A percentile compares a stretch with the other conserved stretches of the same genome.
Evolutionary conservation across 208 protist species (phyloP).

Genomic region (Leishmania lainsoni): DNA sequence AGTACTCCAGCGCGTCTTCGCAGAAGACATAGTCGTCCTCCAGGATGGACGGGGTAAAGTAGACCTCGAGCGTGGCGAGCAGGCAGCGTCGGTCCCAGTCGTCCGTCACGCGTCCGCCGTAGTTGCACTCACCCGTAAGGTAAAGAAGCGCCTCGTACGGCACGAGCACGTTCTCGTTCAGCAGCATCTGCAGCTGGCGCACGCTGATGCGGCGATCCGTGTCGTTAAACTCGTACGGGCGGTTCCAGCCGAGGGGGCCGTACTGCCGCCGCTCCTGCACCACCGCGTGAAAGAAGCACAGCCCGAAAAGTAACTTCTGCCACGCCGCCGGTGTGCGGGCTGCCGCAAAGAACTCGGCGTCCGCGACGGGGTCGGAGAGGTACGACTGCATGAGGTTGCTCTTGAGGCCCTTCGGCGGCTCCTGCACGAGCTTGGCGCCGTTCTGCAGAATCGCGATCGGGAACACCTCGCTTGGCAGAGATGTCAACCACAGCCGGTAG

Average conservation of each 20-base stretch:
- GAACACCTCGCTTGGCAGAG: conserved; percentile 97
- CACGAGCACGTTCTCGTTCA: conserved; percentile 90
- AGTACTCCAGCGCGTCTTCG: conserved; percentile 84
- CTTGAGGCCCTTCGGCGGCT: conserved; percentile 97
- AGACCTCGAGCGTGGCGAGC: conserved; percentile 89
- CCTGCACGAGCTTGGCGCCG: conserved; percentile 98
- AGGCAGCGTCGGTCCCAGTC: conserved; percentile 94
- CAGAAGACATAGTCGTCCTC: conserved; percentile 92
- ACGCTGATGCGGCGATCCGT: conserved; percentile 95
- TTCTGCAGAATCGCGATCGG: conserved; percentile 98
- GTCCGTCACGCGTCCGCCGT: conserved; percentile 94
- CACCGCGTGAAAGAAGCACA: conserved; percentile 97
- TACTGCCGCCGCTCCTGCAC: conserved; percentile 97
- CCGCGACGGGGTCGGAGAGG: conserved; percentile 87
- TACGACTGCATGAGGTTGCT: conserved; percentile 96
- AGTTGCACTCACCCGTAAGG: conserved; percentile 93
- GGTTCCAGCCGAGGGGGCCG: conserved; percentile 97
- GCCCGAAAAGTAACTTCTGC: conserved; percentile 93
- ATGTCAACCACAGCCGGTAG: conserved; percentile 98
- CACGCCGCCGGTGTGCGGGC: conserved; percentile 84
- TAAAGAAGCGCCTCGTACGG: conserved; percentile 96
- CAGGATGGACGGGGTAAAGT: conserved; percentile 87
- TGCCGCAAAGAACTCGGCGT: conserved; percentile 84
- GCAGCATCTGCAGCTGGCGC: conserved; percentile 95
- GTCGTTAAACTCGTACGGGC: conserved; percentile 98